phyloP scores from a whole-genome alignment of 495 filamentous ascomycete genomes.

The Talaromyces stipitatus region DNA sequence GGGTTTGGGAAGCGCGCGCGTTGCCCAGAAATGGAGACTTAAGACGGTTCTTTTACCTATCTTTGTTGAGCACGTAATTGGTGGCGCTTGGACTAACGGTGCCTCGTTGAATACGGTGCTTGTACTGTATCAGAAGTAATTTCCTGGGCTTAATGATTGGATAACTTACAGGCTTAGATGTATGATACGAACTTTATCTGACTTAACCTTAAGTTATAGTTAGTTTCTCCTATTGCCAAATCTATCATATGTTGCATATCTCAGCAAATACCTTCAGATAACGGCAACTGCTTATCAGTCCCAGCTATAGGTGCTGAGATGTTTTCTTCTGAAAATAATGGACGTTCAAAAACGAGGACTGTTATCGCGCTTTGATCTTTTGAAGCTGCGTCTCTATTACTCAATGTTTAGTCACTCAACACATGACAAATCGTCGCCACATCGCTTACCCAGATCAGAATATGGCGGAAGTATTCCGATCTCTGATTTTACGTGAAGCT shows the following conservation, averaged over 20 bases:
- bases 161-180: neutral
- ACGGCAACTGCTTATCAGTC: neutral
- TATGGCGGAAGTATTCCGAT: neutral
- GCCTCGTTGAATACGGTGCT: neutral
- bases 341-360: neutral
- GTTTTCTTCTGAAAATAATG: neutral
- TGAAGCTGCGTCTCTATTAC: neutral
- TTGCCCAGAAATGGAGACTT: too few relatives aligned
- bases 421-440: neutral
- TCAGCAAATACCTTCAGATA: neutral
- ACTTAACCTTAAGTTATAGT: neutral
- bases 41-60: too few relatives aligned
- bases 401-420: neutral
- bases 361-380: neutral
- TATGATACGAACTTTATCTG: neutral
- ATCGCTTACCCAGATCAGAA: neutral
- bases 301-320: neutral
- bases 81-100: neutral
- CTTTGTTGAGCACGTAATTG: too few relatives aligned
- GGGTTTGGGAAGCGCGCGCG: too few relatives aligned
- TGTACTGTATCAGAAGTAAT: neutral
- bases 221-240: neutral
- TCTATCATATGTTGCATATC: too few relatives aligned
- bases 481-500: neutral
- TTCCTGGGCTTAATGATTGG: neutral